phyloP scores from a whole-genome alignment of 768 basidiomycete species.

The Leccinellum luteum region DNA sequence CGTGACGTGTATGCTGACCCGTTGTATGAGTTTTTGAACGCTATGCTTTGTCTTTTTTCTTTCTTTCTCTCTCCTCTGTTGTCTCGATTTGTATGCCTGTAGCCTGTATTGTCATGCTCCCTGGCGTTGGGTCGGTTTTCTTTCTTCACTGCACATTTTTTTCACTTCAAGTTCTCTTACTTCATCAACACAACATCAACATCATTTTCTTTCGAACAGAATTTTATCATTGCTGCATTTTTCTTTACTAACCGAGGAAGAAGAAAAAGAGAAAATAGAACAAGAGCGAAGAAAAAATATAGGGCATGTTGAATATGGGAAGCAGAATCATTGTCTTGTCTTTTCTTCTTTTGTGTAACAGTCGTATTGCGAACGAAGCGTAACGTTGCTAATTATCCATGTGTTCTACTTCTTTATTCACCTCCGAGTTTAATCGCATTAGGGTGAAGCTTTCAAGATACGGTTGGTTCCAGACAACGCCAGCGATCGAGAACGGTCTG shows the following conservation, averaged over 20 bases:
- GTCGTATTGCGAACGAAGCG: background rate
- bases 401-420: background rate
- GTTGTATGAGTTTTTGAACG: slow-evolving; percentile 19
- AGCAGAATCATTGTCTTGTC: background rate
- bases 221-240: background rate
- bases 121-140: slow-evolving; percentile 1
- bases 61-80: background rate
- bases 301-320: background rate
- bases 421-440: background rate
- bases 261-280: background rate
- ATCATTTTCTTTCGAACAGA: background rate
- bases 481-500: background rate
- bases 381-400: background rate
- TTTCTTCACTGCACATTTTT: slow-evolving; percentile 4
- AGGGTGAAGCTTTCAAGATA: too few species aligned
- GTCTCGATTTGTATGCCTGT: slow-evolving; percentile 27
- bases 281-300: background rate
- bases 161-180: background rate
- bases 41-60: slow-evolving; percentile 21
- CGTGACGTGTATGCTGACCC: slow-evolving; percentile 24
- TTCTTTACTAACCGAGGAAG: background rate
- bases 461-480: too few species aligned
- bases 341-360: background rate
- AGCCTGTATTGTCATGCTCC: slow-evolving; percentile 20
- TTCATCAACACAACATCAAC: slow-evolving; percentile 5